phyloP scores from a whole-genome alignment of 805 yeast species.

The Kluyveromyces starmeri region DNA sequence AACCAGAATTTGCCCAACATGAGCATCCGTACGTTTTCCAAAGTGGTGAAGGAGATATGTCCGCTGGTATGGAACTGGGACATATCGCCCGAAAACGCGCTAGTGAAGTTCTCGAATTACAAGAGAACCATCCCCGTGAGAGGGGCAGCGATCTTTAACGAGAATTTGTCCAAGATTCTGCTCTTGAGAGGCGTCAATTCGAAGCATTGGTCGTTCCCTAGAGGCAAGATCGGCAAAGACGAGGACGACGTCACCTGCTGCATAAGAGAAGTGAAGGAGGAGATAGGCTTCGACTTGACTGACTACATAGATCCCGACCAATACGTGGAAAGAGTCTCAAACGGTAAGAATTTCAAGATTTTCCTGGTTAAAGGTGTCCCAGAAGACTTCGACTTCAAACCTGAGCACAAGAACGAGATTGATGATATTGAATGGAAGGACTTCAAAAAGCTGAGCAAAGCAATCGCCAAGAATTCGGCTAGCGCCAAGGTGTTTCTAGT shows the following conservation, averaged over 20 bases:
- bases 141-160: constrained; percentile 84
- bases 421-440: constrained; percentile 73
- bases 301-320: constrained; percentile 60
- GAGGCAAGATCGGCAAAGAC: constrained; percentile 92
- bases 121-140: constrained; percentile 90
- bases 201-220: constrained; percentile 87
- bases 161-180: constrained; percentile 56
- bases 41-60: constrained; percentile 55
- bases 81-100: constrained; percentile 63
- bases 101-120: constrained; percentile 71
- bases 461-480: constrained; percentile 25
- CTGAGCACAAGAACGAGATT: constrained; percentile 83
- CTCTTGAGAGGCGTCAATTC: constrained; percentile 81
- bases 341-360: constrained; percentile 79
- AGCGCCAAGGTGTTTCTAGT: constrained; percentile 31
- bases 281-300: constrained; percentile 81
- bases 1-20: constrained; percentile 70
- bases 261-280: constrained; percentile 84
- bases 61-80: constrained; percentile 82
- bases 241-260: constrained; percentile 89
- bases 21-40: constrained; percentile 69
- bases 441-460: constrained; percentile 36
- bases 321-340: constrained; percentile 69
- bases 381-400: constrained; percentile 63
- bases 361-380: constrained; percentile 73